phyloP scores from a whole-genome alignment of 164 flowering plant species.

The Liquidambar formosana region DNA sequence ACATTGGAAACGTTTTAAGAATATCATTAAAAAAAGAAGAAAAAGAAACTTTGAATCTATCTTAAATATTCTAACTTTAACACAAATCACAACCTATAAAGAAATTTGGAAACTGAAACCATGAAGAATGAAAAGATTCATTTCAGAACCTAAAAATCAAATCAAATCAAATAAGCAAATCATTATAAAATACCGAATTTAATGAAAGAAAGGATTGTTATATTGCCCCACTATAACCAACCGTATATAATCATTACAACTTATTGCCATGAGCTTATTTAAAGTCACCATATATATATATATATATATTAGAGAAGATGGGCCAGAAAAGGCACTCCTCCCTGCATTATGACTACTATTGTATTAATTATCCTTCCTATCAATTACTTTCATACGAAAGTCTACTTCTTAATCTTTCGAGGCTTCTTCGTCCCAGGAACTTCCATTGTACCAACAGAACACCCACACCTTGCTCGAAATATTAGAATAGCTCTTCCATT shows the following conservation, averaged over 20 bases:
- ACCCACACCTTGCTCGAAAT: slow-evolving; percentile 83
- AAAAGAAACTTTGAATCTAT: background rate
- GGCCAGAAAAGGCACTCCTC: slow-evolving; percentile 12
- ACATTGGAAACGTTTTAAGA: background rate
- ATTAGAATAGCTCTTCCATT: slow-evolving; percentile 89
- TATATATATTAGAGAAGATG: slow-evolving; percentile 5
- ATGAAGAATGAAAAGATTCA: background rate
- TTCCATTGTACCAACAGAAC: slow-evolving; percentile 82
- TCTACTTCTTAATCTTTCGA: slow-evolving; percentile 71
- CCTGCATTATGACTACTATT: slow-evolving; percentile 21
- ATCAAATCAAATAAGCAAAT: slow-evolving; percentile 1
- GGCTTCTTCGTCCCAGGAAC: slow-evolving; percentile 74
- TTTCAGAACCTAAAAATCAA: background rate
- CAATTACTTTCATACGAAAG: background rate
- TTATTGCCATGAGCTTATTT: slow-evolving; percentile 30
- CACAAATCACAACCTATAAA: background rate
- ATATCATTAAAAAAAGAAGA: no score
- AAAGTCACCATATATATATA: slow-evolving; percentile 23
- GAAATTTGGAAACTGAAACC: background rate
- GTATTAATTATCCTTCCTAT: slow-evolving; percentile 17
- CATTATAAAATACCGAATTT: background rate
- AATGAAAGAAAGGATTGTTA: slow-evolving; percentile 25
- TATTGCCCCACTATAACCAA: slow-evolving; percentile 26
- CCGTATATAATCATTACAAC: slow-evolving; percentile 31
- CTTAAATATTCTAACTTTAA: background rate